phyloP scores from a whole-genome alignment of 495 filamentous ascomycete genomes.

The Tuber borchii region DNA sequence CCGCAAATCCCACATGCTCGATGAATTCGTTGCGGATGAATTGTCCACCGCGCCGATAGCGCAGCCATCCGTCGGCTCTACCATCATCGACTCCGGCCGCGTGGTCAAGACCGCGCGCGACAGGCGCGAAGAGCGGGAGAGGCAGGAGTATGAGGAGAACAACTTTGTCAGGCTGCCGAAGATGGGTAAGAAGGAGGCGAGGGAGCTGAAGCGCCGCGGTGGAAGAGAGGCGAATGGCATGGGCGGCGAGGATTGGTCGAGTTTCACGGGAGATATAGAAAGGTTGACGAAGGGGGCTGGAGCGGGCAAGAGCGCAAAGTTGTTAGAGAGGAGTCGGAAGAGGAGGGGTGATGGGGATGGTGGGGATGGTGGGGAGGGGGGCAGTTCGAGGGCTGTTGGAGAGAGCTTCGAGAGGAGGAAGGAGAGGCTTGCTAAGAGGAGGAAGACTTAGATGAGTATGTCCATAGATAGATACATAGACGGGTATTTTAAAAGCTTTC shows the following conservation, averaged over 20 bases:
- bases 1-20: slow-evolving; percentile 67
- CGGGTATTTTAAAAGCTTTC: background rate
- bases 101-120: slow-evolving; percentile 65
- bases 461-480: background rate
- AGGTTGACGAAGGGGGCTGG: slow-evolving; percentile 59
- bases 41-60: slow-evolving; percentile 69
- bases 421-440: slow-evolving; percentile 32
- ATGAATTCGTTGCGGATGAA: slow-evolving; percentile 78
- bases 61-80: slow-evolving; percentile 76
- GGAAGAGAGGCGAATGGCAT: slow-evolving; percentile 53
- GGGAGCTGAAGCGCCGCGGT: slow-evolving; percentile 48
- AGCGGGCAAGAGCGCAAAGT: slow-evolving; percentile 39
- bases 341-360: slow-evolving; percentile 42
- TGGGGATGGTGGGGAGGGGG: slow-evolving; percentile 14
- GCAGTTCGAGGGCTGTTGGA: slow-evolving; percentile 19
- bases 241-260: slow-evolving; percentile 79
- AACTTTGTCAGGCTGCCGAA: slow-evolving; percentile 80
- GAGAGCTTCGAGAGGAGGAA: slow-evolving; percentile 35
- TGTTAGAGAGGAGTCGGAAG: slow-evolving; percentile 74
- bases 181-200: slow-evolving; percentile 69
- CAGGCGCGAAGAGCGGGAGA: slow-evolving; percentile 62
- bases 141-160: slow-evolving; percentile 71
- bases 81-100: slow-evolving; percentile 64
- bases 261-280: slow-evolving; percentile 70
- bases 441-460: slow-evolving; percentile 26